Percentiles rank a stretch among this genome's conserved stretches.
Conservation (phyloP, 495 filamentous ascomycete genomes). For the Letharia lupina region DNA sequence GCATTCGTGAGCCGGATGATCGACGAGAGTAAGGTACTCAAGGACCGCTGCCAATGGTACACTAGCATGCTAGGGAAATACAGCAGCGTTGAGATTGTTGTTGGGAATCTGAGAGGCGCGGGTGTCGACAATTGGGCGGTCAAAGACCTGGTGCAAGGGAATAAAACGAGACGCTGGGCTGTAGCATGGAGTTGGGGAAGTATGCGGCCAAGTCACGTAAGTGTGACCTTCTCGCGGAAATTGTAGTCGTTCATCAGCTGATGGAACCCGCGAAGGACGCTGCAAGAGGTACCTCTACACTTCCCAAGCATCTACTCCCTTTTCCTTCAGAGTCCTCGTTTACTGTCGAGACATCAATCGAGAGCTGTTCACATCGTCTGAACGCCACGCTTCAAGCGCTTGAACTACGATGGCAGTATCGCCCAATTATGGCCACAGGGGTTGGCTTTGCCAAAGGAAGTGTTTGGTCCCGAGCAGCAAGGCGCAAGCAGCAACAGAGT, state of each 20-base stretch:
- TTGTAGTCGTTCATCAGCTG: not conserved
- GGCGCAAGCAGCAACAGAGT: slow-evolving; percentile 41
- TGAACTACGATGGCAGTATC: slow-evolving; percentile 47
- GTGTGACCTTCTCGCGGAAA: slow-evolving; percentile 8
- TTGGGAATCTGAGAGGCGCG: slow-evolving; percentile 50
- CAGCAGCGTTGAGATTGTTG: slow-evolving; percentile 55
- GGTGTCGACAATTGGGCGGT: slow-evolving; percentile 73
- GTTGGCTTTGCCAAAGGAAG: slow-evolving; percentile 52
- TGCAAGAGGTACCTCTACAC: slow-evolving; percentile 46
- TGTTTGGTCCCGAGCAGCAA: slow-evolving; percentile 65
- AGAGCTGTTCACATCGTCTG: slow-evolving; percentile 26
- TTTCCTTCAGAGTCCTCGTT: slow-evolving; percentile 42
- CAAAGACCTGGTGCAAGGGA: slow-evolving; percentile 70
- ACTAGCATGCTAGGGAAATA: slow-evolving; percentile 86
- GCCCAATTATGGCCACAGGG: slow-evolving; percentile 34
- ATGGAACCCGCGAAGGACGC: slow-evolving; percentile 34
- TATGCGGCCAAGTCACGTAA: slow-evolving; percentile 54
- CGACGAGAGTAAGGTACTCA: slow-evolving; percentile 56
- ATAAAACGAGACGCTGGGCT: slow-evolving; percentile 75
- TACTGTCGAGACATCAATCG: slow-evolving; percentile 21
- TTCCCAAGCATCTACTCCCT: slow-evolving; percentile 53
- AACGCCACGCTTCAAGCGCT: slow-evolving; percentile 38
- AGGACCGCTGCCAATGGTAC: slow-evolving; percentile 68
- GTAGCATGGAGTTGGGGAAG: slow-evolving; percentile 78
- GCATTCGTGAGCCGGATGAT: slow-evolving; percentile 71